These are phyloP conservation scores for Asterella californica DNA, from an alignment of 225 moss, liverwort and hornwort genomes.

Conservation along the genomic window DNA sequence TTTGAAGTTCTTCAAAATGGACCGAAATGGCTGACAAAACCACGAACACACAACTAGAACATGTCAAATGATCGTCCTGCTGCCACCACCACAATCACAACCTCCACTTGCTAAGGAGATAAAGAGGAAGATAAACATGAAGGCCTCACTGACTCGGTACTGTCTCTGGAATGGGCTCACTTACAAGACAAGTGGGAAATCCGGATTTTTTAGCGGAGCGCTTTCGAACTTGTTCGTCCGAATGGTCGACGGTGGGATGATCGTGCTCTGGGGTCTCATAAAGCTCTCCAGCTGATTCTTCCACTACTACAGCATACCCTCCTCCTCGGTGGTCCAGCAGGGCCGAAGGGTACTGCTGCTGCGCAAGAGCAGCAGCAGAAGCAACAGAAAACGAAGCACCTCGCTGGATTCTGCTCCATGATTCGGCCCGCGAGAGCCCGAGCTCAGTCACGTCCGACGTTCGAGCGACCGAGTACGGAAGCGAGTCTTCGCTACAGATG, in stretches of 20 bases:
- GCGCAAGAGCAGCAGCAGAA: background rate
- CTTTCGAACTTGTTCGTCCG: slow-evolving; percentile 10
- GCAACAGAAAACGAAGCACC: slow-evolving; percentile 12
- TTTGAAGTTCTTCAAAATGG: slow-evolving; percentile 36
- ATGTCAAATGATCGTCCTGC: background rate
- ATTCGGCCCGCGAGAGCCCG: slow-evolving; percentile 41
- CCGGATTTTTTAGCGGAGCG: slow-evolving; percentile 29
- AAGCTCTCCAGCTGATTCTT: background rate
- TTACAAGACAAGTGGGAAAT: slow-evolving; percentile 40
- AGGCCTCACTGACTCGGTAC: background rate
- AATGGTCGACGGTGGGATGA: background rate
- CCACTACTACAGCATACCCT: slow-evolving; percentile 8
- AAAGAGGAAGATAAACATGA: background rate
- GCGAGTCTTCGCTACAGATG: slow-evolving; percentile 32
- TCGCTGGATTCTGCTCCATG: slow-evolving; percentile 41
- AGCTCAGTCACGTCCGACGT: slow-evolving; percentile 41
- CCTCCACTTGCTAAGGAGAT: no score
- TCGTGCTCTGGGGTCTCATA: slow-evolving; percentile 15
- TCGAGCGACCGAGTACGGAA: slow-evolving; percentile 23
- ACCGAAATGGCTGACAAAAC: slow-evolving; percentile 38
- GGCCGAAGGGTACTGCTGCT: slow-evolving; percentile 20
- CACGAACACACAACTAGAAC: background rate
- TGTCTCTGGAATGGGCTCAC: background rate
- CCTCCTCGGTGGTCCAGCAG: slow-evolving; percentile 13
- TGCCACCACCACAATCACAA: no score